A percentile compares a stretch with the other conserved stretches of the same genome.
Conservation (phyloP, 2,329 filamentous ascomycete species). For the Aspergillus sp. region DNA sequence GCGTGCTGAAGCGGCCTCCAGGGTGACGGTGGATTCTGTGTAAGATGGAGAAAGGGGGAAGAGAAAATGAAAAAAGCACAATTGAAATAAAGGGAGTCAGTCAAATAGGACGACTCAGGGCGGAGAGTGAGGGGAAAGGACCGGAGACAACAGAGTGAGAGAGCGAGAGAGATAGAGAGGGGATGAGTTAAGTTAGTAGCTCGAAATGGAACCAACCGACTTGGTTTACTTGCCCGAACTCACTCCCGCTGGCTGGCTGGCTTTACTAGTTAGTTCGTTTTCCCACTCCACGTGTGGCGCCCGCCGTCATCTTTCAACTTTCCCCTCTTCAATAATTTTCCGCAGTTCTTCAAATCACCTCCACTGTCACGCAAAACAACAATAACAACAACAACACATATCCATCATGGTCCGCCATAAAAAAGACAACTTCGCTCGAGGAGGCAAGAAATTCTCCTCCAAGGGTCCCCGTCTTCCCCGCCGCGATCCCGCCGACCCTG, state of each 20-base stretch:
- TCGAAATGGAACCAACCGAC: conserved; percentile 11
- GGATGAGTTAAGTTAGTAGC: neutral
- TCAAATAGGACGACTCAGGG: conserved; percentile 5
- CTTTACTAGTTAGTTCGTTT: conserved; percentile 13
- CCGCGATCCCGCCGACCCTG: conserved; percentile 47
- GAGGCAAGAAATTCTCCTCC: conserved; percentile 71
- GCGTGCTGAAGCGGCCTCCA: conserved; percentile 95
- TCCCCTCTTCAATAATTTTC: neutral
- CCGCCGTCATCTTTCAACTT: neutral
- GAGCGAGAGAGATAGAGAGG: neutral
- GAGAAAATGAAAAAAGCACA: conserved; percentile 10
- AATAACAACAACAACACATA: neutral
- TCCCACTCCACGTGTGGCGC: conserved; percentile 12
- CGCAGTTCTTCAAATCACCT: neutral
- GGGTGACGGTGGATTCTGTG: conserved; percentile 42
- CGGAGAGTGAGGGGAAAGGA: neutral
- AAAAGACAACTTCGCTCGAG: conserved; percentile 74
- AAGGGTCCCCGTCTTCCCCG: conserved; percentile 54
- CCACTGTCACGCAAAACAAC: neutral
- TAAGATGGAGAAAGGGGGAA: neutral
- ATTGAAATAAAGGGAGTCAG: conserved; percentile 3
- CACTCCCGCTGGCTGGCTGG: neutral
- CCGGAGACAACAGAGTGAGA: neutral
- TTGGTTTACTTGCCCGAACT: conserved; percentile 4
- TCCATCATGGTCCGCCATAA: conserved; percentile 85